These are phyloP conservation scores for Oryza nivara DNA, from an alignment of 176 grass and related monocot species.

Conservation along the genomic window DNA sequence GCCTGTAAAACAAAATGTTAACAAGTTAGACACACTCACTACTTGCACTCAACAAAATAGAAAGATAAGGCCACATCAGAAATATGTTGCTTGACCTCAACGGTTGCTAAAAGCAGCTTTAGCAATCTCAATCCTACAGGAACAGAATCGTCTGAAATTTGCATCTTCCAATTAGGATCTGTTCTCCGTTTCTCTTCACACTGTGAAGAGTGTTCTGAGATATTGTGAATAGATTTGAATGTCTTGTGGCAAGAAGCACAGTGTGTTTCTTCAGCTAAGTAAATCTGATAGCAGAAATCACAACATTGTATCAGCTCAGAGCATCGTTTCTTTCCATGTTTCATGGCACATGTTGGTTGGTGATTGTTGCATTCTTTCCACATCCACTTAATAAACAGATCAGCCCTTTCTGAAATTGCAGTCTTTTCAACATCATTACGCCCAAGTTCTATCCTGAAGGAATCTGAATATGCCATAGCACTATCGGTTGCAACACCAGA, in stretches of 20 bases:
- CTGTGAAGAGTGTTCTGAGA: conserved; percentile 65
- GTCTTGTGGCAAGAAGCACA: conserved; percentile 83
- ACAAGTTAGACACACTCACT: conserved; percentile 33
- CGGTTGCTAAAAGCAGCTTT: conserved; percentile 63
- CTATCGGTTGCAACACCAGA: conserved; percentile 66
- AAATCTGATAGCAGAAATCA: conserved; percentile 69
- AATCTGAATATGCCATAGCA: conserved; percentile 49
- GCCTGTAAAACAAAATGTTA: conserved; percentile 54
- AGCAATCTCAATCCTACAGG: conserved; percentile 75
- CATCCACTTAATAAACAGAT: conserved; percentile 78
- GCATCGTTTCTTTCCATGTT: conserved; percentile 69
- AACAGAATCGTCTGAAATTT: conserved; percentile 57
- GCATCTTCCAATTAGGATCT: conserved; percentile 64
- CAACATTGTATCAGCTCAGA: conserved; percentile 66
- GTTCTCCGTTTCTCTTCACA: conserved; percentile 69
- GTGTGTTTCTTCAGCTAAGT: conserved; percentile 76
- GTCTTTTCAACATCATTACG: conserved; percentile 63
- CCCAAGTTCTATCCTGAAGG: conserved; percentile 82
- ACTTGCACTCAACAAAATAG: conserved; percentile 30
- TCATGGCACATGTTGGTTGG: conserved; percentile 49
- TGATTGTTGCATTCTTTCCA: conserved; percentile 69
- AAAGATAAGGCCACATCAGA: conserved; percentile 26
- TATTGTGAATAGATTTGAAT: conserved; percentile 66
- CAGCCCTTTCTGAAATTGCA: conserved; percentile 65
- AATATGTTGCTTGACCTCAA: conserved; percentile 65